Base-by-base conservation (phyloP, 2,329 filamentous ascomycete genomes). In the Aspergillus costaricaensis region DNA sequence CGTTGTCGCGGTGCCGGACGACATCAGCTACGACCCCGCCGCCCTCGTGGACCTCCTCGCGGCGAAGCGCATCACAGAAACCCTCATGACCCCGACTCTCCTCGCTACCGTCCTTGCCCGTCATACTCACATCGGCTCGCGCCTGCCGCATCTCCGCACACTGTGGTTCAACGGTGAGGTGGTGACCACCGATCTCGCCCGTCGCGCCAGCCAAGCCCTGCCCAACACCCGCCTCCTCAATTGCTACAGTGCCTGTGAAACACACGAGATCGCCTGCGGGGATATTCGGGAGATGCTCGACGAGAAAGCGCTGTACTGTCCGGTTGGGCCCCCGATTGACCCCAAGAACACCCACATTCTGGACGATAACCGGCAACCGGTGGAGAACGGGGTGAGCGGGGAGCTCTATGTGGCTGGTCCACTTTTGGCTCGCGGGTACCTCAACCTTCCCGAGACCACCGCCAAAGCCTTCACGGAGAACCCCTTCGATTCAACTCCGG, bases 131-230 rank as follows among this genome's bases (percentile, higher is more conserved):
- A 83, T 93, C 55, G 86, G 83, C 17, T 77, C 81, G 25, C 83
- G 85, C 44, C 80, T 93, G 8, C 87, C 88, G 7, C 76, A 88
- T 17, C 79, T 94, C 58, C 85, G 85, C 48, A 90, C 88, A 0
- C 76, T 93, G 30, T 93, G 90, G 90, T 80, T 94, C 30, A 93
- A 94, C 67, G 91, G 91, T 53, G 91, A 94, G 76, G 91, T 94
- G 1, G 90, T 93, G 55, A 91, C 89, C 0, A 89, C 89, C 0
- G 90, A 93, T 70, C 83, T 93, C 15, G 89, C 88, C 32, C 85
- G 86, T 25, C 85, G 89, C 43, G 88, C 86, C 2, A 80, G 89
- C 56, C 84, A 85, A 57, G 87, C 88, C 2, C 81, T 93, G 4
- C 90, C 91, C 0, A 84, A 87, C 0, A 83, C 86, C 2, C 86